These are phyloP conservation scores for Xylaria sp. DNA, from an alignment of 2,329 filamentous ascomycete species.

Conservation along the genomic window DNA sequence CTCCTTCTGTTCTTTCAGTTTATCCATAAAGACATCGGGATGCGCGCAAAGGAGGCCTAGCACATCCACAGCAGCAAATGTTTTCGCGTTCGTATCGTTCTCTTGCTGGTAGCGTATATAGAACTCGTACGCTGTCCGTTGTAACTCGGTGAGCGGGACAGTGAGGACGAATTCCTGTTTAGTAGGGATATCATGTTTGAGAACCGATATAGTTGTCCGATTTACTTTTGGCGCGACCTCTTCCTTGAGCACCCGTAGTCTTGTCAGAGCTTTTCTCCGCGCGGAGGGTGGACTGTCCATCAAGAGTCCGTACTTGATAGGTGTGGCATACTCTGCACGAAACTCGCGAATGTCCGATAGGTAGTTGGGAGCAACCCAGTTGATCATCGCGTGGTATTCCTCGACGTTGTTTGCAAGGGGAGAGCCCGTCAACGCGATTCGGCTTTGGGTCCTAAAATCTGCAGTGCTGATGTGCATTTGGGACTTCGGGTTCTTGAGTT, in stretches of 20 bases:
- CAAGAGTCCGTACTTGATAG: constrained; percentile 74
- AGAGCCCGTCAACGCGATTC: constrained; percentile 85
- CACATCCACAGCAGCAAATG: constrained; percentile 43
- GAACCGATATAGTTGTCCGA: constrained; percentile 66
- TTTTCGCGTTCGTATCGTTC: constrained; percentile 5
- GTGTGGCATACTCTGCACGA: constrained; percentile 66
- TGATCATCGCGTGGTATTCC: constrained; percentile 86
- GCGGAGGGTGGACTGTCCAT: constrained; percentile 61
- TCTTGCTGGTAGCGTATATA: constrained; percentile 41
- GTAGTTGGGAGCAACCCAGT: constrained; percentile 82
- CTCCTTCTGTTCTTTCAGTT: constrained; percentile 34
- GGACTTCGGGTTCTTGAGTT: constrained; percentile 67
- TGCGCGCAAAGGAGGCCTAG: constrained; percentile 57
- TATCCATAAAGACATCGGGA: constrained; percentile 50
- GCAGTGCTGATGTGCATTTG: constrained; percentile 56
- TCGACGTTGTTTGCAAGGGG: constrained; percentile 81
- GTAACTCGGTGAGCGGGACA: constrained; percentile 68
- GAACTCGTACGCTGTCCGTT: constrained; percentile 62
- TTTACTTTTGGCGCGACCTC: constrained; percentile 79
- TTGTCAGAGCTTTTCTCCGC: constrained; percentile 63
- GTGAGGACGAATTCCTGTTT: constrained; percentile 85
- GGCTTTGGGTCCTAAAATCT: constrained; percentile 66
- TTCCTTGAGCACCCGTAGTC: constrained; percentile 70
- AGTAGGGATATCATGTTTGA: constrained; percentile 67
- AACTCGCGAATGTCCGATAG: constrained; percentile 73